phyloP scores from a whole-genome alignment of 805 yeast genomes.

The Wickerhamomyces hampshirensis region DNA sequence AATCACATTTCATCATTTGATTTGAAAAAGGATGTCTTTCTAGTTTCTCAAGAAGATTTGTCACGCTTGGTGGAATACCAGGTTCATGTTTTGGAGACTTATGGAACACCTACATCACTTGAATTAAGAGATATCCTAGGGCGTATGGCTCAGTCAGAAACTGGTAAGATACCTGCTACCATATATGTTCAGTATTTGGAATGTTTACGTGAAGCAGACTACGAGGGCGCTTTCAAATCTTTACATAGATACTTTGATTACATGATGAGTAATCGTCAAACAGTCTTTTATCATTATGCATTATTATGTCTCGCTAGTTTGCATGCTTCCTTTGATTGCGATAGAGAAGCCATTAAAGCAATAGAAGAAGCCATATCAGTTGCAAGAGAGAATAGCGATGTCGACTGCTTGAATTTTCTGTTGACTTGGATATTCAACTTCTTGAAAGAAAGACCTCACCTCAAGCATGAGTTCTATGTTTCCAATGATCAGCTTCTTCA shows the following conservation, averaged over 20 bases:
- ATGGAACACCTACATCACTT: slow-evolving; percentile 46
- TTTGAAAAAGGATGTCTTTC: slow-evolving; percentile 21
- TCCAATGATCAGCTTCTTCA: slow-evolving; percentile 64
- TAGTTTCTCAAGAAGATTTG: slow-evolving; percentile 49
- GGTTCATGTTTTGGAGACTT: slow-evolving; percentile 45
- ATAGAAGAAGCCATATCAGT: slow-evolving; percentile 84
- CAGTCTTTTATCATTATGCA: slow-evolving; percentile 72
- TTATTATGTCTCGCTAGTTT: slow-evolving; percentile 64
- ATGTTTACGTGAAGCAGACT: slow-evolving; percentile 52
- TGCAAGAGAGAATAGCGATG: slow-evolving; percentile 81
- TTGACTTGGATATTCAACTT: slow-evolving; percentile 72
- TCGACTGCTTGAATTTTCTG: slow-evolving; percentile 63
- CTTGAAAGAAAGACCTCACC: slow-evolving; percentile 60
- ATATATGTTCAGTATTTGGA: slow-evolving; percentile 61
- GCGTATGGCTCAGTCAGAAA: slow-evolving; percentile 43
- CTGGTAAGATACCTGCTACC: slow-evolving; percentile 38
- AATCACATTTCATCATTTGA: slow-evolving; percentile 2
- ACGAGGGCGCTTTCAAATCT: slow-evolving; percentile 48
- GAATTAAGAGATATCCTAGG: slow-evolving; percentile 37
- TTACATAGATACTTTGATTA: slow-evolving; percentile 67
- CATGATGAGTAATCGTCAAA: slow-evolving; percentile 63
- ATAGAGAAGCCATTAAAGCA: slow-evolving; percentile 58
- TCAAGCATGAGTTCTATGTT: slow-evolving; percentile 45
- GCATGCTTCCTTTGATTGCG: slow-evolving; percentile 65
- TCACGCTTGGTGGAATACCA: slow-evolving; percentile 48